Conservation (phyloP, 2,329 filamentous ascomycete species). For the Dryadomyces quercivorus region DNA sequence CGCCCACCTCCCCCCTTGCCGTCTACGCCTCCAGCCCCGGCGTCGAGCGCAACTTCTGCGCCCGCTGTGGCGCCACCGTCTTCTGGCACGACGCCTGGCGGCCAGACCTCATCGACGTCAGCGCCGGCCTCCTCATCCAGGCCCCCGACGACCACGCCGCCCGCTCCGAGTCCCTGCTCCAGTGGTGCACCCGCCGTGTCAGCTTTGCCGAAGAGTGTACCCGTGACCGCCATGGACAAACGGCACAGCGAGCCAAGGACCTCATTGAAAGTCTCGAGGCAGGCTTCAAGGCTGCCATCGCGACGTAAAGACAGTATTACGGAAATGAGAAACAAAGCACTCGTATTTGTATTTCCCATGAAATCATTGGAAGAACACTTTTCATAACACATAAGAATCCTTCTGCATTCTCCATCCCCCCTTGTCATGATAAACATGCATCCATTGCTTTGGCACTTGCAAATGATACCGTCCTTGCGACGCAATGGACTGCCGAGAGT, state of each 20-base stretch:
- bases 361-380: too few relatives aligned
- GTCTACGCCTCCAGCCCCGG: conserved; percentile 40
- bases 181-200: conserved; percentile 47
- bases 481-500: too few relatives aligned
- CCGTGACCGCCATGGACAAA: conserved; percentile 17
- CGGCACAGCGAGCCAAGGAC: conserved; percentile 15
- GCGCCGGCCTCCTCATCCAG: conserved; percentile 40
- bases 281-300: background rate
- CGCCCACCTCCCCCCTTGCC: conserved; percentile 8
- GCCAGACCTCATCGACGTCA: conserved; percentile 49
- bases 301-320: too few relatives aligned
- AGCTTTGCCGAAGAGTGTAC: conserved; percentile 45
- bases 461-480: too few relatives aligned
- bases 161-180: conserved; percentile 44
- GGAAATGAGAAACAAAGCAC: too few relatives aligned
- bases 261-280: conserved; percentile 17
- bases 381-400: too few relatives aligned
- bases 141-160: conserved; percentile 29
- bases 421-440: too few relatives aligned
- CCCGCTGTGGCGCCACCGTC: conserved; percentile 47
- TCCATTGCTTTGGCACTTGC: too few relatives aligned
- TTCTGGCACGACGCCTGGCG: conserved; percentile 47
- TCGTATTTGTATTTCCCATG: too few relatives aligned
- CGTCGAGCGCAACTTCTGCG: conserved; percentile 49
- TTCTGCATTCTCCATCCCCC: too few relatives aligned